Conservation (phyloP, 306 rosid species). For the Castanopsis chinensis region DNA sequence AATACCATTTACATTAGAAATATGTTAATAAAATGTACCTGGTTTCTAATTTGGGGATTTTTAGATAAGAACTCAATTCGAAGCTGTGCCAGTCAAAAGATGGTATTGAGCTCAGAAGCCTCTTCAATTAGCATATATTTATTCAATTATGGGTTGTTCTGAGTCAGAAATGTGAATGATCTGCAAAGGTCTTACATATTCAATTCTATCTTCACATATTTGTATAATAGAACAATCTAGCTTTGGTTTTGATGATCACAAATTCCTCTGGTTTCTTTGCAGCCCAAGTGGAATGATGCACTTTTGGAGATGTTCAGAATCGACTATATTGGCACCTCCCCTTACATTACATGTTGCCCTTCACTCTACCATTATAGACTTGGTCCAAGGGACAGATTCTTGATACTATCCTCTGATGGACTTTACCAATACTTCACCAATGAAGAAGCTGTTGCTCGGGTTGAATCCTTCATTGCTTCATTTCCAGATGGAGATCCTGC, state of each 20-base stretch:
- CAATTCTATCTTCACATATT: too few species aligned
- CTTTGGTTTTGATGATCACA: conserved; percentile 5
- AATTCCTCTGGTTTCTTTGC: conserved; percentile 27
- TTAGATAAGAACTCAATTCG: not conserved
- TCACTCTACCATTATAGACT: conserved; percentile 65
- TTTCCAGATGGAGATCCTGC: conserved; percentile 88
- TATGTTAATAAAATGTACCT: too few species aligned
- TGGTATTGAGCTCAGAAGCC: too few species aligned
- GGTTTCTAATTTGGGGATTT: too few species aligned
- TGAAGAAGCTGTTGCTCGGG: conserved; percentile 67
- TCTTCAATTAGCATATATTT: too few species aligned
- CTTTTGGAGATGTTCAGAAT: conserved; percentile 73
- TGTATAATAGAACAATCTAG: too few species aligned
- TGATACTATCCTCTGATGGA: conserved; percentile 88
- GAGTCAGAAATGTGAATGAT: too few species aligned
- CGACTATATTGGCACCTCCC: conserved; percentile 61
- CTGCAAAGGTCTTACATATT: too few species aligned
- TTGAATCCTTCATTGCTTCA: conserved; percentile 61
- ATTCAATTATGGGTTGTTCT: too few species aligned
- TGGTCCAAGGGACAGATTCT: conserved; percentile 54
- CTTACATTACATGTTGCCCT: conserved; percentile 67
- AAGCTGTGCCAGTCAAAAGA: too few species aligned
- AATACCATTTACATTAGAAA: too few species aligned
- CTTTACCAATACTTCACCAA: conserved; percentile 80
- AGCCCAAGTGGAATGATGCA: conserved; percentile 83